Base-by-base conservation (phyloP, 495 filamentous ascomycete species). In the Sabuloglossum arenarium region DNA sequence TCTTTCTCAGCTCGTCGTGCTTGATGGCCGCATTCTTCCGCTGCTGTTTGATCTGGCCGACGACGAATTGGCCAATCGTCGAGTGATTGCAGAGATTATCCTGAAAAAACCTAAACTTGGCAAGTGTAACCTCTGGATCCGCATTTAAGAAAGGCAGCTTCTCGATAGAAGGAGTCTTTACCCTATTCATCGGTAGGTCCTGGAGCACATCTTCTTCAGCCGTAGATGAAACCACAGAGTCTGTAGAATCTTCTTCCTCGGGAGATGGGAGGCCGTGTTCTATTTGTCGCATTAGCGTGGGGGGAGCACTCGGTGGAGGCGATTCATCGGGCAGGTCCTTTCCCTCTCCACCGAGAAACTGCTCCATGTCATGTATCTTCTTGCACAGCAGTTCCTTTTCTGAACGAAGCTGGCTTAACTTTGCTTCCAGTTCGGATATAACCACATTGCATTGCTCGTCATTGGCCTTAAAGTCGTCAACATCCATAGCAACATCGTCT, bases 111-210 rank as follows among this genome's bases (percentile, higher is more conserved):
- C 75, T 71, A 39, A 76, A 61, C 27, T 77, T 72, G 12, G 73
- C 75, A 3, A 77, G 58, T 8, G 74, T 73, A 8, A 72, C 75
- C 1, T 67, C 73, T 28, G 75, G 73, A 0, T 70, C 74, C 2
- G 68, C 63, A 16, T 64, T 59, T 12, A 79, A 59, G 53, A 75
- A 79, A 3, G 76, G 76, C 11, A 79, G 63, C 34, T 58, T 68
- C 9, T 75, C 69, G 14, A 76, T 49, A 24, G 59, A 64, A n/a
- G 66, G 66, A 27, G 65, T 68, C 16, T 27, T 55, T 6, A 51
- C 47, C 28, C 28, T 51, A 16, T 51, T 51, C 24, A 51, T 51
- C 14, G 47, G 47, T 19, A 51, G 12, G 28, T 51, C 47, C 24
- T 51, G 47, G 11, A 51, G 47, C 47, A 39, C 53, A 11, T 34